phyloP scores from a whole-genome alignment of 2,329 filamentous ascomycete genomes.

The Clarireedia homoeocarpa region DNA sequence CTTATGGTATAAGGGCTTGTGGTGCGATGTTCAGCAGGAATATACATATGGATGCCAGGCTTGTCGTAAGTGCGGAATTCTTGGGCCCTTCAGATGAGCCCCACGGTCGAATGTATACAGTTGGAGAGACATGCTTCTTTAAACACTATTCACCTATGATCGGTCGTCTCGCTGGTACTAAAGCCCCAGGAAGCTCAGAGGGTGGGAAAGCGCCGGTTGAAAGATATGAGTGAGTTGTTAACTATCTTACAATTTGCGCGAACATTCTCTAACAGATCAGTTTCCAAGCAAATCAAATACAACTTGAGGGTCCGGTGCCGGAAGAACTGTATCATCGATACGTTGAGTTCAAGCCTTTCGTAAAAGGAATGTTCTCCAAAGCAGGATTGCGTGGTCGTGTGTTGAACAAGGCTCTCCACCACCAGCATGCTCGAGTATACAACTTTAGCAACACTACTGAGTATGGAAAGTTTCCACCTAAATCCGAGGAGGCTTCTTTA shows the following conservation, averaged over 20 bases:
- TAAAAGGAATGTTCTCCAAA: constrained; percentile 79
- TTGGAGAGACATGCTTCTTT: constrained; percentile 68
- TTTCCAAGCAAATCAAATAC: constrained; percentile 90
- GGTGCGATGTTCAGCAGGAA: constrained; percentile 53
- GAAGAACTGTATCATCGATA: constrained; percentile 79
- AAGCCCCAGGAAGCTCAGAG: constrained; percentile 52
- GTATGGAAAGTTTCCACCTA: constrained; percentile 59
- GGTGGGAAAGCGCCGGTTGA: constrained; percentile 44
- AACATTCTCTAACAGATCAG: constrained; percentile 35
- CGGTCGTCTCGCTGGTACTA: constrained; percentile 68
- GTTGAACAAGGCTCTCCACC: constrained; percentile 77
- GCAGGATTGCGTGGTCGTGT: constrained; percentile 71
- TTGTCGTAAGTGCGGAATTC: constrained; percentile 70
- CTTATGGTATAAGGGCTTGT: constrained; percentile 66
- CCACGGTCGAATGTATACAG: constrained; percentile 66
- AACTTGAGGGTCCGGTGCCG: constrained; percentile 77
- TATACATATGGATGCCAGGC: constrained; percentile 58
- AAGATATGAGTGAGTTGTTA: constrained; percentile 62
- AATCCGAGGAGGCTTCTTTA: constrained; percentile 61
- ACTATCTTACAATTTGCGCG: neutral
- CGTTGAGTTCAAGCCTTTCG: constrained; percentile 86
- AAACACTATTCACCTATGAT: constrained; percentile 87
- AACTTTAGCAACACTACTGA: constrained; percentile 75
- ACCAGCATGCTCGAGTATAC: constrained; percentile 84
- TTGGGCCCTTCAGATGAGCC: constrained; percentile 66